Evolutionary conservation across 1,284 basidiomycete species (phyloP), one percentile per base, ranked within the genome.

Genomic region (Flammula alnicola): DNA sequence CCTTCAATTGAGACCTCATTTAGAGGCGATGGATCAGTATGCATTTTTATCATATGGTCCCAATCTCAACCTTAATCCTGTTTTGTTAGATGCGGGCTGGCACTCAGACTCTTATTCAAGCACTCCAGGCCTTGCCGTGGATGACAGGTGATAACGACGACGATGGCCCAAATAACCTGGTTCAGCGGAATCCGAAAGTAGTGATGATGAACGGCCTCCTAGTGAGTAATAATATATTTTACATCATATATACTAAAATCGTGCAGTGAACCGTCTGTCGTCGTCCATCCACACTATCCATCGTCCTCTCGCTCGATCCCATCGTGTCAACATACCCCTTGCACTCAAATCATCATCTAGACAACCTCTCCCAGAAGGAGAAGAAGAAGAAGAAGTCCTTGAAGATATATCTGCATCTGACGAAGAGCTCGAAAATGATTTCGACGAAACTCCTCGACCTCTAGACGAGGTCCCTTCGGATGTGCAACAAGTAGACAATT

Each of bases 201-300:
- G 87, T 5, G 86, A 85, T 35, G 84, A 80, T 32, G 70, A 57
- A 33, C 55, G 62, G 67, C 73, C 57, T 44, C 51, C 58, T 38
- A 46, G 69, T 69, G 50, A 56, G 63, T 52, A 35, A 33, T 17
- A 33, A 44, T 32, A 22, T 35, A 29, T 35, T 25, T 40, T 29
- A 14, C n/a, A 22, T 20, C 26, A 32, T 16, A 47, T 54, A 41
- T 48, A 35, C 36, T 36, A 9, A 51, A 14, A 22, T 11, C 16
- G 53, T 58, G 23, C 44, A 69, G 68, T 59, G 51, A 68, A 60
- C 44, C 77, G 70, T n/a, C 68, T 91, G 47, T 80, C 88, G 1
- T 91, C 88, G 16, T 91, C 88, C n/a, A 89, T 93, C 37, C 90
- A 93, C 60, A 82, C 91, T 22, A 91, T 93, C 47, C 83, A 93